These are phyloP conservation scores for Ogataea ganodermae DNA, from an alignment of 805 yeast species.

Conservation along the genomic window DNA sequence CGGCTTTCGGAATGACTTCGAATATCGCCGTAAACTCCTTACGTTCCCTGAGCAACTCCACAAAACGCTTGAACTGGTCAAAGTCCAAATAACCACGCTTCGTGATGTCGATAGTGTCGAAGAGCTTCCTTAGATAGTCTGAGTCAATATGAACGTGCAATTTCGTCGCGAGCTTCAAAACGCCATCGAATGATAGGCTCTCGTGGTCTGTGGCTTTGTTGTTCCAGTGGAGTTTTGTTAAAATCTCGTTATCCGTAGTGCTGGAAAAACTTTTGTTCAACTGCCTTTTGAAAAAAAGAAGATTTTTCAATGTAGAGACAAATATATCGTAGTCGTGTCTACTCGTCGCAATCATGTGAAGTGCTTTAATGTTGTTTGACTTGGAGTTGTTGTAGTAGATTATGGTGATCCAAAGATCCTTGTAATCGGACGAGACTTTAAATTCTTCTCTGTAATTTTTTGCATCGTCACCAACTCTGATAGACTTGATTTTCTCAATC, in stretches of 20 bases:
- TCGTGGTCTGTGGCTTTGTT: constrained; percentile 39
- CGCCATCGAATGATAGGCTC: constrained; percentile 61
- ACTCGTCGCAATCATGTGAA: constrained; percentile 72
- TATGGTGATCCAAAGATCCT: constrained; percentile 76
- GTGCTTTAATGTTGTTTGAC: constrained; percentile 65
- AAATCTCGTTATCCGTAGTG: constrained; percentile 38
- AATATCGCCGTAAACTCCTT: constrained; percentile 55
- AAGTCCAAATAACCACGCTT: constrained; percentile 59
- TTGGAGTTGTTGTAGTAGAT: constrained; percentile 63
- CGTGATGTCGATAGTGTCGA: constrained; percentile 53
- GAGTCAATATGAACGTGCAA: constrained; percentile 72
- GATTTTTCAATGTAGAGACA: constrained; percentile 52
- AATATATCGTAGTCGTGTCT: constrained; percentile 55
- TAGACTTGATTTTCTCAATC: constrained; percentile 65
- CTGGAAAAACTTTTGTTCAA: constrained; percentile 63
- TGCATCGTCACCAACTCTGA: constrained; percentile 70
- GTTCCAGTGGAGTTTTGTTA: constrained; percentile 65
- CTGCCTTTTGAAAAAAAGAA: constrained; percentile 59
- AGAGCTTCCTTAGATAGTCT: constrained; percentile 49
- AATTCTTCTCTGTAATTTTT: constrained; percentile 84
- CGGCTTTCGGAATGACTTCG: constrained; percentile 26
- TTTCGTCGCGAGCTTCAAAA: constrained; percentile 61
- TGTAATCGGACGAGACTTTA: constrained; percentile 65
- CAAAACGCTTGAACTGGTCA: constrained; percentile 74
- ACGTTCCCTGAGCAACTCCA: constrained; percentile 63